Conservation (phyloP, 768 basidiomycete genomes). For the Mrakia hoshinonis region DNA sequence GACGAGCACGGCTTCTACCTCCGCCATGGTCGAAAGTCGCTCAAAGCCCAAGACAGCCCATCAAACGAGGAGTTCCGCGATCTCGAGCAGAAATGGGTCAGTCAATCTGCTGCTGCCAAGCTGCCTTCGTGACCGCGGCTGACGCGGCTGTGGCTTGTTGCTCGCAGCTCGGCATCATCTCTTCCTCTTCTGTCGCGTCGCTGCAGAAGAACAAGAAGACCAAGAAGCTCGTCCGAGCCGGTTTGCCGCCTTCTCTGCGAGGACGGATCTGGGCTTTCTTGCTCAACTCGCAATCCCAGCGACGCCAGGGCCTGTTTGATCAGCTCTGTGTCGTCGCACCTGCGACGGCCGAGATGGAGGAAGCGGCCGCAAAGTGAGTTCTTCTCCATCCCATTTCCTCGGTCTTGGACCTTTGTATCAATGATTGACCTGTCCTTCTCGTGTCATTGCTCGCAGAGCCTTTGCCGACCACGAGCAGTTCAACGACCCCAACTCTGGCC, state of each 20-base stretch:
- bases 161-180: not conserved
- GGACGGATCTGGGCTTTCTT: conserved; percentile 25
- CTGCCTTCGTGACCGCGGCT: not conserved
- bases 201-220: conserved; percentile 27
- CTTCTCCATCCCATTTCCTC: not conserved
- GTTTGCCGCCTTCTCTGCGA: conserved; percentile 11
- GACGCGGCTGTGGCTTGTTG: not conserved
- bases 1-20: conserved; percentile 22
- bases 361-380: conserved; percentile 8
- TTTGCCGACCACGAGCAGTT: conserved; percentile 25
- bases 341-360: conserved; percentile 14
- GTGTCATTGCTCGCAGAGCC: not conserved
- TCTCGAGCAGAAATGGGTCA: conserved; percentile 43
- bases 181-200: not conserved
- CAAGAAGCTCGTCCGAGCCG: conserved; percentile 21
- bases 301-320: not conserved
- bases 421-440: not conserved
- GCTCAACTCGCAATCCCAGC: not conserved
- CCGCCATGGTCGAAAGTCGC: not conserved
- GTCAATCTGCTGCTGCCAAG: conserved; percentile 12
- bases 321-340: conserved; percentile 16
- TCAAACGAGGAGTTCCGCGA: not conserved
- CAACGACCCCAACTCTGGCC: conserved; percentile 21
- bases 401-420: not conserved
- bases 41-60: not conserved